Evolutionary conservation across 257 asterid species (phyloP).

Genomic region (Striga asiatica): DNA sequence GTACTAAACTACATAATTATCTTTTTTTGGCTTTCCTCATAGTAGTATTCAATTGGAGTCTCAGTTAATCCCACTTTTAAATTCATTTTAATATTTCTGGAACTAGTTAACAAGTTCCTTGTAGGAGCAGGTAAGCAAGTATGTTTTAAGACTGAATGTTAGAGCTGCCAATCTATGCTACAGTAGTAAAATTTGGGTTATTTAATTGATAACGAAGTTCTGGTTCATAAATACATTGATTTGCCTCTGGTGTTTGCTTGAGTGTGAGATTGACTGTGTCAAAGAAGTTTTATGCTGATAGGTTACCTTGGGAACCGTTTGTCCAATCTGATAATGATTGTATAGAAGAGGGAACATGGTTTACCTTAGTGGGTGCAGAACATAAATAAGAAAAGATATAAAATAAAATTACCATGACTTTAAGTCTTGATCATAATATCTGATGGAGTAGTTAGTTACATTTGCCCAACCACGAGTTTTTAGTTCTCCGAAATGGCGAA

Average conservation of each 20-base stretch:
- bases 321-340: background rate
- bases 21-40: background rate
- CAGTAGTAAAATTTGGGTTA: background rate
- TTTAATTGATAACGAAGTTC: background rate
- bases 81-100: background rate
- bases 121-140: background rate
- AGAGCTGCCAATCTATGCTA: conserved; percentile 9
- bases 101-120: background rate
- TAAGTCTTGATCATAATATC: too few species aligned
- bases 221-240: background rate
- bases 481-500: too few species aligned
- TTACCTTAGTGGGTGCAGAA: background rate
- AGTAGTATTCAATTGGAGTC: background rate
- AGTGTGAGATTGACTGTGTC: background rate
- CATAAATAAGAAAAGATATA: background rate
- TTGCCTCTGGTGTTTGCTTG: background rate
- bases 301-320: background rate
- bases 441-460: too few species aligned
- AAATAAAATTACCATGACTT: too few species aligned
- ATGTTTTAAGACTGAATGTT: conserved; percentile 7
- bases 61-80: background rate
- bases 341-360: background rate
- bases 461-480: too few species aligned
- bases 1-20: background rate
- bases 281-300: background rate